Percentiles rank a stretch among this genome's conserved stretches.
phyloP scores from a whole-genome alignment of 2,329 filamentous ascomycete genomes.

The Neopestalotiopsis clavispora region DNA sequence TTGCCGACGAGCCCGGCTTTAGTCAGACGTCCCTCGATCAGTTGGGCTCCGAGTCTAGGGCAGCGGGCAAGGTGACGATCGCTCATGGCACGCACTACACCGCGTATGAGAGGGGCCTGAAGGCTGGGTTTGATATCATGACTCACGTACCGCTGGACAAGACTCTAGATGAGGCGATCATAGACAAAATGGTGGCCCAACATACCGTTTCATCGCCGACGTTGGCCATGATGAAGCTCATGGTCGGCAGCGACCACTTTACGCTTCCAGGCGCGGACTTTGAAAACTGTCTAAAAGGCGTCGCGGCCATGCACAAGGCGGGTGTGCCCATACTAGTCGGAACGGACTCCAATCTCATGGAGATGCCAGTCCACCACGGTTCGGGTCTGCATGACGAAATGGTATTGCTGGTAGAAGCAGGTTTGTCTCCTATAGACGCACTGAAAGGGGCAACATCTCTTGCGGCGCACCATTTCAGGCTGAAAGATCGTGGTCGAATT shows the following conservation, averaged over 20 bases:
- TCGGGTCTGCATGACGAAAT: conserved; percentile 32
- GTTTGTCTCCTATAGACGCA: conserved; percentile 29
- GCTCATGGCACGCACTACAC: conserved; percentile 31
- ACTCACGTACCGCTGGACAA: conserved; percentile 35
- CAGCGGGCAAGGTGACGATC: conserved; percentile 30
- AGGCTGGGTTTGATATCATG: conserved; percentile 33
- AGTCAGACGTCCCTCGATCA: conserved; percentile 27
- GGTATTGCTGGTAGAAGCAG: conserved; percentile 27
- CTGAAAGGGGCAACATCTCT: conserved; percentile 30
- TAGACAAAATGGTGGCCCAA: conserved; percentile 23
- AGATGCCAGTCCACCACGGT: conserved; percentile 28
- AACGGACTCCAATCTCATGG: conserved; percentile 30
- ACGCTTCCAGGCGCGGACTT: conserved; percentile 27
- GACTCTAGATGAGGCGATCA: conserved; percentile 25
- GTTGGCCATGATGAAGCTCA: conserved; percentile 28
- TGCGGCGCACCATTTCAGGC: conserved; percentile 26
- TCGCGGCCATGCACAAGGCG: conserved; percentile 30
- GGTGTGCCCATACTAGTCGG: conserved; percentile 36
- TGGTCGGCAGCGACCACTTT: conserved; percentile 24
- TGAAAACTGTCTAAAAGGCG: conserved; percentile 26
- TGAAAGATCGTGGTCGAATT: conserved; percentile 32
- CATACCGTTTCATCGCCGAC: conserved; percentile 33
- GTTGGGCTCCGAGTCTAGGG: conserved; percentile 27
- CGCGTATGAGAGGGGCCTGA: conserved; percentile 30
- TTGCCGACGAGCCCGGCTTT: conserved; percentile 29